A percentile compares a stretch with the other conserved stretches of the same genome.
These are phyloP conservation scores for Calycina herbarum DNA, from an alignment of 2,329 filamentous ascomycete species.

Conservation along the genomic window DNA sequence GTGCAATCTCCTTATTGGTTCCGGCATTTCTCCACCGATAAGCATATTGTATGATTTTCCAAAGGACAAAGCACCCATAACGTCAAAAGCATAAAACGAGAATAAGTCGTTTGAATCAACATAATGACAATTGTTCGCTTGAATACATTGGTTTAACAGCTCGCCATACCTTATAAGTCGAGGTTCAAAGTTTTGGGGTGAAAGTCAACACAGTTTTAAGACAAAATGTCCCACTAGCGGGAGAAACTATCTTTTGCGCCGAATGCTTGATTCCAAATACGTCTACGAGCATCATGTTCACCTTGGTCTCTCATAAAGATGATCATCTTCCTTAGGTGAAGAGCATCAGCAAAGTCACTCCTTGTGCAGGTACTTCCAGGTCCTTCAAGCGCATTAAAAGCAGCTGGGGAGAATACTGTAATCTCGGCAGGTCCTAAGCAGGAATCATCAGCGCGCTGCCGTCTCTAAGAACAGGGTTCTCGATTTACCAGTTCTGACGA, in stretches of 20 bases:
- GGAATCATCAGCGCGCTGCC: not conserved
- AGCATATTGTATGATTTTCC: not conserved
- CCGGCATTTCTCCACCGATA: not conserved
- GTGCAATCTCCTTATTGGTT: not conserved
- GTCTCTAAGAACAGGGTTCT: not conserved
- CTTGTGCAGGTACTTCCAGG: not conserved
- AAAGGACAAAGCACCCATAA: not conserved
- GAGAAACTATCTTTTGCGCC: not conserved
- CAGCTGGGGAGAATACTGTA: not conserved
- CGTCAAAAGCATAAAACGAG: not conserved
- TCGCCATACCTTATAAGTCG: not conserved
- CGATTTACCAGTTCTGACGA: not conserved
- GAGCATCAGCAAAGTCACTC: not conserved
- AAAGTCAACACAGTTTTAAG: not conserved
- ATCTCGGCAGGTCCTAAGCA: not conserved
- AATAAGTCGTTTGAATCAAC: not conserved
- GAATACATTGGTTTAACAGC: not conserved
- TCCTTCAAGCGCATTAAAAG: not conserved
- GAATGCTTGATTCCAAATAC: not conserved
- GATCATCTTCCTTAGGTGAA: not conserved
- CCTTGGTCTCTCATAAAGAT: not conserved
- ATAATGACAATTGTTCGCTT: not conserved
- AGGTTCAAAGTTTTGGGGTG: not conserved
- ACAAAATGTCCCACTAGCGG: not conserved
- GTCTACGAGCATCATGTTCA: not conserved